Conservation (phyloP, 352 stramenopile species). For the Globisporangium paddicum region DNA sequence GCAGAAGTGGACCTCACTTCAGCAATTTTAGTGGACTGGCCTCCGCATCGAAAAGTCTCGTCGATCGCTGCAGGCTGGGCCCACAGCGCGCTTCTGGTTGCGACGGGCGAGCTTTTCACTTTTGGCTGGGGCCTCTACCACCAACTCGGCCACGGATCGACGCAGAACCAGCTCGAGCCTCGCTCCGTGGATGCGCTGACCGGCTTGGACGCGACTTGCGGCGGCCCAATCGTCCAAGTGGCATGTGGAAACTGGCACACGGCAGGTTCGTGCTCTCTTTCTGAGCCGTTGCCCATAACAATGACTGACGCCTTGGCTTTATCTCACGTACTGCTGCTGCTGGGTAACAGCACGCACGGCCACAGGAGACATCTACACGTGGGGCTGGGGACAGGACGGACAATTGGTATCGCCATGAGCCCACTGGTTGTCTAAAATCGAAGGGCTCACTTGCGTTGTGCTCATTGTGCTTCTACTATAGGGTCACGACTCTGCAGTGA, state of each 20-base stretch:
- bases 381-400: conserved; percentile 66
- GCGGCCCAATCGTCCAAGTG: conserved; percentile 32
- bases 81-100: conserved; percentile 45
- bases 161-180: conserved; percentile 28
- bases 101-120: conserved; percentile 36
- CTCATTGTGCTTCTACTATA: background rate
- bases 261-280: conserved; percentile 21
- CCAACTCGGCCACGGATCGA: conserved; percentile 58
- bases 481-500: conserved; percentile 13
- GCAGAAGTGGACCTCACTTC: conserved; percentile 3
- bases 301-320: background rate
- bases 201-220: conserved; percentile 33
- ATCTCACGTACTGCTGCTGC: background rate
- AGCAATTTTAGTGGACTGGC: conserved; percentile 10
- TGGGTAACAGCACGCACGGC: conserved; percentile 29
- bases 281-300: background rate
- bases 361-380: conserved; percentile 70
- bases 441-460: background rate
- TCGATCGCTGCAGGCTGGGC: conserved; percentile 41
- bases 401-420: conserved; percentile 72
- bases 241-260: conserved; percentile 78
- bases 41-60: background rate
- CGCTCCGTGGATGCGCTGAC: conserved; percentile 34
- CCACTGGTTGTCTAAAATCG: no score
- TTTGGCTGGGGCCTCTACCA: conserved; percentile 81